Base-by-base conservation (phyloP, 2,329 filamentous ascomycete species). In the Grosmannia clavigera region DNA sequence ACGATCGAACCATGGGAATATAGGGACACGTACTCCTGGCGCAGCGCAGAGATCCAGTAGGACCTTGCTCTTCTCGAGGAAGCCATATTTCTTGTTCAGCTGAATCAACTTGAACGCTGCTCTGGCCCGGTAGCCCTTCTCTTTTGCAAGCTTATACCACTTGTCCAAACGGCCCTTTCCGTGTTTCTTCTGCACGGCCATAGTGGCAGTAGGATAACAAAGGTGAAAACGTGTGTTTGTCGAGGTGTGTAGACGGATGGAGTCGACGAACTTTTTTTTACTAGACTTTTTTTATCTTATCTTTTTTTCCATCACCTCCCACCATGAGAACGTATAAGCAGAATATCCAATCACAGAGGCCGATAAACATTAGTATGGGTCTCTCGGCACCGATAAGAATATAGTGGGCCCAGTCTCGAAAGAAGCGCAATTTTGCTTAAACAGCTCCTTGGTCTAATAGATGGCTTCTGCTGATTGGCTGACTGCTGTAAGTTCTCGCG, bases 171-270 rank as follows among this genome's bases (percentile, higher is more conserved):
- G 92, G 74, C 92, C 92, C 78, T 97, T 97, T 76, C 91, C 92
- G 77, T 96, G 88, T 82, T 97, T 97, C 82, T 97, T 96, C 71
- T 97, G 90, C 69, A 97, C 92, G 70, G 90, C 92, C 94, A 97
- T 97, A 61, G 66, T 68, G 61, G 64, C 33, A 55, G 51, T 19
- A 19, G n/a, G 11, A 14, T 16, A 33, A 38, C n/a, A 50, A n/a
- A 25, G 43, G 38, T 6, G 31, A 25, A 55, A 38, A 27, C 14
- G 40, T 40, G 22, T 38, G 40, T 38, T 5, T 19, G 35, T 59
- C 7, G 25, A 52, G 27, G 27, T 51, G 12, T 51, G 25, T 27
- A 51, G 50, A 19, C 50, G 50, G 50, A 31, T 27, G n/a, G 9
- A 51, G 48, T 52, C 25, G 27, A 52, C 14, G 50, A 52, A 52